Evolutionary conservation across 2,329 filamentous ascomycete genomes (phyloP).

Genomic region (Xylaria sp.): DNA sequence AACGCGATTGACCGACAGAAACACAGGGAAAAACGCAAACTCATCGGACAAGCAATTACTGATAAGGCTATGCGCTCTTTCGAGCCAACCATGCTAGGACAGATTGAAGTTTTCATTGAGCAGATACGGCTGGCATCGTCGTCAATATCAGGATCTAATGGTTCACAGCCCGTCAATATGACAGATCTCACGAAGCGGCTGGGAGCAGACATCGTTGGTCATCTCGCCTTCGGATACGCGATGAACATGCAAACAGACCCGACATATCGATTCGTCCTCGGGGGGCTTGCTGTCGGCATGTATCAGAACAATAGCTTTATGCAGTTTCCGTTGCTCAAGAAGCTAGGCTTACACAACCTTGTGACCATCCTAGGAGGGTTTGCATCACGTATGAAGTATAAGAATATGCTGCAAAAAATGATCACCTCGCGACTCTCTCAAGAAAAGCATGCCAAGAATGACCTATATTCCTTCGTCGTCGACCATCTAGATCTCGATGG

Average conservation of each 20-base stretch:
- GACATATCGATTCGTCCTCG: constrained; percentile 30
- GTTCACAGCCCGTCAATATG: constrained; percentile 35
- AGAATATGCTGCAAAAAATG: constrained; percentile 33
- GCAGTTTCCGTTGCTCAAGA: constrained; percentile 36
- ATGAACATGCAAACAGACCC: constrained; percentile 35
- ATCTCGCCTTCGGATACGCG: constrained; percentile 37
- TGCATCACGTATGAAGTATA: constrained; percentile 24
- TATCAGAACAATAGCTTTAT: constrained; percentile 36
- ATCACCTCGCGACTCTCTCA: constrained; percentile 25
- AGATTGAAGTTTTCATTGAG: constrained; percentile 35
- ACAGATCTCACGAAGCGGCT: constrained; percentile 33
- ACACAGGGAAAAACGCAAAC: constrained; percentile 28
- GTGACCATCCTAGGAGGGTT: not conserved
- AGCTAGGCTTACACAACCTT: constrained; percentile 27
- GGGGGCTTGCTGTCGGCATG: constrained; percentile 21
- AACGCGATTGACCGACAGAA: constrained; percentile 23
- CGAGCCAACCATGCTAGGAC: constrained; percentile 38
- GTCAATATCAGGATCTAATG: too few species aligned
- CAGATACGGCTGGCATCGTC: constrained; percentile 7
- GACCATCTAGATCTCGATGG: constrained; percentile 21
- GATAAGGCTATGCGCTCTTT: constrained; percentile 38
- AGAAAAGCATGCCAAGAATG: constrained; percentile 33
- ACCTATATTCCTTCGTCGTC: constrained; percentile 34
- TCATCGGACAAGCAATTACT: constrained; percentile 31
- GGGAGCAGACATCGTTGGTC: constrained; percentile 33